A percentile compares a stretch with the other conserved stretches of the same genome.
phyloP scores from a whole-genome alignment of 305 asterid genomes.

The Fraxinus floribunda region DNA sequence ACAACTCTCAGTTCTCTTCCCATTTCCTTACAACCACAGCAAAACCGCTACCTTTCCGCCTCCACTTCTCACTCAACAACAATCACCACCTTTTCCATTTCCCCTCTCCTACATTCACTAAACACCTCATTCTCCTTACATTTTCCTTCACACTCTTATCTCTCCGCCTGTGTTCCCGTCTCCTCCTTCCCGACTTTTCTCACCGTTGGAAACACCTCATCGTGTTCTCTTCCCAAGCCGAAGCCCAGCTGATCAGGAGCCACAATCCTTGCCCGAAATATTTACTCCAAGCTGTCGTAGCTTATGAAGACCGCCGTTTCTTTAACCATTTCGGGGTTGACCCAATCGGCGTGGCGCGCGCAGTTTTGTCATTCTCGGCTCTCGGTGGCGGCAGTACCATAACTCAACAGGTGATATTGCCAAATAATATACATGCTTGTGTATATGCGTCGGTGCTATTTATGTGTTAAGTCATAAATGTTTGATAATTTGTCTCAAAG shows the following conservation, averaged over 20 bases:
- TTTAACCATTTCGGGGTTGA: slow-evolving; percentile 31
- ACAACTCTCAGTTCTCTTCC: not conserved
- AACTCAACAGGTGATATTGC: slow-evolving; percentile 30
- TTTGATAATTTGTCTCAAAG: slow-evolving; percentile 34
- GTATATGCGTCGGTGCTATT: not conserved
- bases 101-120: slow-evolving; percentile 3
- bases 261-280: slow-evolving; percentile 14
- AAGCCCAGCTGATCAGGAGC: slow-evolving; percentile 26
- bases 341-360: slow-evolving; percentile 33
- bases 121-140: slow-evolving; percentile 23
- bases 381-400: slow-evolving; percentile 42
- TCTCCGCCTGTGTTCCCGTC: slow-evolving; percentile 27
- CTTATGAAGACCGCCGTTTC: slow-evolving; percentile 38
- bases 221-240: slow-evolving; percentile 30
- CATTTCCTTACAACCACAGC: not conserved
- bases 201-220: slow-evolving; percentile 34
- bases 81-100: not conserved
- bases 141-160: slow-evolving; percentile 28
- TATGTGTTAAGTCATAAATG: not conserved
- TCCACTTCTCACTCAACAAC: slow-evolving; percentile 18
- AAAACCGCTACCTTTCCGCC: slow-evolving; percentile 13
- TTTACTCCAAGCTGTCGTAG: slow-evolving; percentile 36
- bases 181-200: slow-evolving; percentile 35
- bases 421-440: not conserved
- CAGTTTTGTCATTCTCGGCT: slow-evolving; percentile 30